Percentiles rank a stretch among this genome's conserved stretches.
phyloP scores from a whole-genome alignment of 495 filamentous ascomycete species.

The Penicillium manginii region DNA sequence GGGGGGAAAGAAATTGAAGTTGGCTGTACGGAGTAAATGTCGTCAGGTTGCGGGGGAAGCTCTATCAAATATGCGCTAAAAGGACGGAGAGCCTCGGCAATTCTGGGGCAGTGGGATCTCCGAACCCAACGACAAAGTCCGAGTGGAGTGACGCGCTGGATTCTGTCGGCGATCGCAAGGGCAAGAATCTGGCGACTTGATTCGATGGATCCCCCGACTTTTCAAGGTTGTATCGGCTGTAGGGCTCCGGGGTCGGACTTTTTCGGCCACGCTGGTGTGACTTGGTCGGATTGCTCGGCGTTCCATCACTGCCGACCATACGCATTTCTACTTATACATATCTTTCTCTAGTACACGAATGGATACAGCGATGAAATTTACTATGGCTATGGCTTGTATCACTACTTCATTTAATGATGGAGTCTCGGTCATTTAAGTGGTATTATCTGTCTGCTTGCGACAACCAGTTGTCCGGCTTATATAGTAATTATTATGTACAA shows the following conservation, averaged over 20 bases:
- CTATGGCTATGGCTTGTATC: background rate
- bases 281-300: slow-evolving; percentile 1
- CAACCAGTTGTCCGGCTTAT: slow-evolving; percentile 4
- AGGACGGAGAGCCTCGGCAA: slow-evolving; percentile 32
- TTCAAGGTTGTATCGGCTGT: background rate
- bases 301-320: background rate
- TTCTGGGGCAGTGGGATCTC: slow-evolving; percentile 17
- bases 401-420: background rate
- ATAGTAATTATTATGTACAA: slow-evolving; percentile 11
- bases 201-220: slow-evolving; percentile 23
- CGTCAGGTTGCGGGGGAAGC: slow-evolving; percentile 30
- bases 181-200: slow-evolving; percentile 3
- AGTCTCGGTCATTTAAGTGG: background rate
- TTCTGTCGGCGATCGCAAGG: background rate
- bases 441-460: slow-evolving; percentile 5
- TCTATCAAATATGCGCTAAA: slow-evolving; percentile 35
- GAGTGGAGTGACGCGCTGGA: slow-evolving; percentile 5
- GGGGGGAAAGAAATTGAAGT: background rate
- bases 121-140: slow-evolving; percentile 6
- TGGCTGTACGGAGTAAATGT: slow-evolving; percentile 1
- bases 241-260: slow-evolving; percentile 22
- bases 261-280: slow-evolving; percentile 18
- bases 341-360: no score
- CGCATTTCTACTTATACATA: background rate
- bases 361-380: no score